phyloP scores from a whole-genome alignment of 2,329 filamentous ascomycete genomes.

The Claviceps lovelessii region DNA sequence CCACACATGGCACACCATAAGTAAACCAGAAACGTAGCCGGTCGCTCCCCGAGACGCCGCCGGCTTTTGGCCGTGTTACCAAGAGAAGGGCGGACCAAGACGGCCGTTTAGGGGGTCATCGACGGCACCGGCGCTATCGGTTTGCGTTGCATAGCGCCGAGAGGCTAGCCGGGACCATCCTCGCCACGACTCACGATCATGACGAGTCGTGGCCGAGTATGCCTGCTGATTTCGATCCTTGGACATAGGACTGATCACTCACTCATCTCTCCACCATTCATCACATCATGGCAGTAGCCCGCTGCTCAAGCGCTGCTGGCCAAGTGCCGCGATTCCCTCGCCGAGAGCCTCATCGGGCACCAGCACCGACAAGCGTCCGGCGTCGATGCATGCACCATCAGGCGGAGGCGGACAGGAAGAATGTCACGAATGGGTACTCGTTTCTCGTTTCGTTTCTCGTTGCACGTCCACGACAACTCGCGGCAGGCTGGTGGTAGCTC shows the following conservation, averaged over 20 bases:
- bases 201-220: slow-evolving; percentile 1
- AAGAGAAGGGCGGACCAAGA: not conserved
- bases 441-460: not conserved
- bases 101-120: not conserved
- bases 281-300: not conserved
- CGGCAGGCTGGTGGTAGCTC: not conserved
- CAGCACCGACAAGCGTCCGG: not conserved
- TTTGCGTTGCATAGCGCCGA: not conserved
- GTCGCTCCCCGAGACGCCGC: not conserved
- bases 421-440: slow-evolving; percentile 1
- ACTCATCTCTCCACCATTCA: too few relatives aligned
- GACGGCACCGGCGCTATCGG: not conserved
- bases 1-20: not conserved
- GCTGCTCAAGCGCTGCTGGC: not conserved
- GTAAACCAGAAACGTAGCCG: not conserved
- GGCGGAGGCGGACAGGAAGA: slow-evolving; percentile 1
- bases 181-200: not conserved
- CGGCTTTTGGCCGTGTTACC: not conserved
- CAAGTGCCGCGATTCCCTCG: not conserved
- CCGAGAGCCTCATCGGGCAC: not conserved
- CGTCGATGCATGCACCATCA: not conserved
- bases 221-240: not conserved
- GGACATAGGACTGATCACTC: not conserved
- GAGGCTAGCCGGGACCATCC: not conserved
- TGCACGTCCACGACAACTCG: not conserved